Base-by-base conservation (phyloP, 208 protist genomes). In the Leptomonas pyrrhocoris region DNA sequence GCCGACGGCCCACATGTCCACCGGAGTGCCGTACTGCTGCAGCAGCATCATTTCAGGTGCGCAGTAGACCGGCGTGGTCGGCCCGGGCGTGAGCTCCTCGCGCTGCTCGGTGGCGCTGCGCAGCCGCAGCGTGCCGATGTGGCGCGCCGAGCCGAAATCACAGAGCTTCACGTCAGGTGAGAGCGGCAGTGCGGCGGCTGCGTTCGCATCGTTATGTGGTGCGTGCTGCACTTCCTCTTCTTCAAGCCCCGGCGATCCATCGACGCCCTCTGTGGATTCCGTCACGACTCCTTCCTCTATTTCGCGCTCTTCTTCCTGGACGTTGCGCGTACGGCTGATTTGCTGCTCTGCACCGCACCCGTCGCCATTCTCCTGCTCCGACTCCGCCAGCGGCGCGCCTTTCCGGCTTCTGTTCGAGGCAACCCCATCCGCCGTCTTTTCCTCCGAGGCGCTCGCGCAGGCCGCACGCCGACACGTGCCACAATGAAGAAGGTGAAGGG, bases 61-160 rank as follows among this genome's bases (percentile, higher is more conserved):
- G 46, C 94, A 85, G 74, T 98, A 98, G 88, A 94, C 97, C 15
- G 99, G 89, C 16, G 99, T 99, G 16, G 99, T 83, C 3, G 71
- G 72, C 0, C 66, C 62, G 27, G 72, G 72, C 11, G 77, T 83
- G 31, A 83, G 77, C 46, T 72, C 77, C 25, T 50, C 40, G 4
- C 62, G 63, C 28, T 67, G 97, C 72, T 97, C 98, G 77, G 99
- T 98, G 73, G 98, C 96, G 12, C 97, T 98, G 72, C 98, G 98
- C 30, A 90, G 95, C 42, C 95, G 89, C n/a, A 97, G 58, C 36
- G 94, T 94, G 4, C 87, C 89, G 12, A 90, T 86, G 56, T 93
- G 81, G 23, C 93, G 79, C 1, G 86, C 85, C 15, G 95, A 80
- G 45, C 90, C 90, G 40, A 95, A 95, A 67, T 97, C 93, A 19